Base-by-base conservation (phyloP, 768 basidiomycete genomes). In the Rhodosporidiobolus sp. region DNA sequence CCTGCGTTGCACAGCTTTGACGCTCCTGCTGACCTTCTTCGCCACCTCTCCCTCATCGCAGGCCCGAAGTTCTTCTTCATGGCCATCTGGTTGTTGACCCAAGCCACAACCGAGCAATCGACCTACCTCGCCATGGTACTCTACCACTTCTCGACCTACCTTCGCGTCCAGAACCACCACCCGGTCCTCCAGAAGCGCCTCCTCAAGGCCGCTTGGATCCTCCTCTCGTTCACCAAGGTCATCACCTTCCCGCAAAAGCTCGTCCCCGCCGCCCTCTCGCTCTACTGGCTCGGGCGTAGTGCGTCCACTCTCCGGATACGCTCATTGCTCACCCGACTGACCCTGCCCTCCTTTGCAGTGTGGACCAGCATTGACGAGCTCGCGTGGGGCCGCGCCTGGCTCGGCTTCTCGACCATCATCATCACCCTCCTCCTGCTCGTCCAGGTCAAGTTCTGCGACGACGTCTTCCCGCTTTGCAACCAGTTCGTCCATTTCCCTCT, bases 391-490 rank as follows among this genome's bases (percentile, higher is more conserved):
- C 57, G 57, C 35, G 57, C 57, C 22, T 58, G 57, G 57, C 57
- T 58, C 57, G 57, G 35, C 19, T 58, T 19, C 12, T 24, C 22
- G 7, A 45, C 38, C 22, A 45, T 58, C 19, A 58, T 45, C 22
- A 38, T 58, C 26, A 16, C 57, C 3, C 57, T 58, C 9, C 57
- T 58, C 38, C 57, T 58, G 26, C 34, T 58, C 26, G n/a, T 55
- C 30, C 54, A 55, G 54, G 30, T 55, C 57, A 56, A 57, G 54
- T 57, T 65, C 11, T 56, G 55, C 46, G 64, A 65, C 46, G 43
- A 65, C 11, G 46, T 46, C 11, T 56, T 56, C 45, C 55, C 55
- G 1, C 46, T 65, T 14, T 43, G 38, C 38, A 43, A 43, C 38
- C 38, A 43, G 38, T 43, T 7, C 46, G 45, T 54, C 19, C 43